phyloP scores from a whole-genome alignment of 345 rosid genomes.

The Kandelia obovata region DNA sequence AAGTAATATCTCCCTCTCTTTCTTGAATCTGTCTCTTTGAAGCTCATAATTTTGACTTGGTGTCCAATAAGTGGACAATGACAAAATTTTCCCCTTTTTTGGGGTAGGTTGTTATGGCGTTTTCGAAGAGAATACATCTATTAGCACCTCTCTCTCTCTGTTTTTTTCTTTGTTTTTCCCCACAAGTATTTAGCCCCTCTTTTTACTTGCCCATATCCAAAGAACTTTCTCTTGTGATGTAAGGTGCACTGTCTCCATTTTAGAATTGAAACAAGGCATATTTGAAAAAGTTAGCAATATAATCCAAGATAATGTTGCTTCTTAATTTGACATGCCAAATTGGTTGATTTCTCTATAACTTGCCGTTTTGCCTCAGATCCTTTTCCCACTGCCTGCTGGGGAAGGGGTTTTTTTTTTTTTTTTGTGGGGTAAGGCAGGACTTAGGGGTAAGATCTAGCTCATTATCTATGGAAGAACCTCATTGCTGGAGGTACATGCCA shows the following conservation, averaged over 20 bases:
- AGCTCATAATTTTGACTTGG: neutral
- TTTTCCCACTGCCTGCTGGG: too few relatives aligned
- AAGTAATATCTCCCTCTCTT: slow-evolving; percentile 36
- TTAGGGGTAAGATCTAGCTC: too few relatives aligned
- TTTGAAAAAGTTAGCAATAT: too few relatives aligned
- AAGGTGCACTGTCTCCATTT: neutral
- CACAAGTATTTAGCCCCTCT: neutral
- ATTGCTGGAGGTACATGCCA: too few relatives aligned
- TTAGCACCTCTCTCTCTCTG: neutral
- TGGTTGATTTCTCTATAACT: too few relatives aligned
- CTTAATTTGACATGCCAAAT: too few relatives aligned
- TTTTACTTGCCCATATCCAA: neutral
- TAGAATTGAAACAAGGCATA: neutral
- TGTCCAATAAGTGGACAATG: neutral
- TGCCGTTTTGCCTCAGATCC: too few relatives aligned
- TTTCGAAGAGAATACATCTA: neutral
- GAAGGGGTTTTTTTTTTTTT: too few relatives aligned
- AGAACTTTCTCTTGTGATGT: neutral
- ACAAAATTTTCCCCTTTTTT: neutral
- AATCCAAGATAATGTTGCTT: too few relatives aligned
- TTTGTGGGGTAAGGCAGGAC: too few relatives aligned
- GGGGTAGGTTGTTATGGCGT: neutral
- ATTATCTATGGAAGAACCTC: too few relatives aligned
- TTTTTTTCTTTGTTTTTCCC: too few relatives aligned
- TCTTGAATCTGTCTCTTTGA: neutral